A percentile compares a stretch with the other conserved stretches of the same genome.
phyloP scores from a whole-genome alignment of 176 grass and related monocot genomes.

The Phragmites australis region DNA sequence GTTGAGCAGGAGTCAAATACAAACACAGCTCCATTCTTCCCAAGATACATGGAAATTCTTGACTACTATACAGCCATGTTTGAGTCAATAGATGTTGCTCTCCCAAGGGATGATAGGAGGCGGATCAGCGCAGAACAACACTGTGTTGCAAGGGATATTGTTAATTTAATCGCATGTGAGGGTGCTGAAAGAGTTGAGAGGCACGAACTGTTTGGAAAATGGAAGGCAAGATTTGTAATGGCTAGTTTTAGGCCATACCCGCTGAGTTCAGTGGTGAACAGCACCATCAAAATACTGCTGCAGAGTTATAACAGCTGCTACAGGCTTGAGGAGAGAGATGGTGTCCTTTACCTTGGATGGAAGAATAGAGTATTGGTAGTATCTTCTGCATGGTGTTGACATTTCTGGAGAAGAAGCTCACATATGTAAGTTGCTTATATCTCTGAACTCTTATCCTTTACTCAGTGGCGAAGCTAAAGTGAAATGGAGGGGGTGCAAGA shows the following conservation, averaged over 20 bases:
- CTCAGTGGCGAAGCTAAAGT: too few relatives aligned
- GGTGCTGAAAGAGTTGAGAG: conserved; percentile 65
- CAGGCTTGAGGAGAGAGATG: conserved; percentile 50
- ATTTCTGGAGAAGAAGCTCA: conserved; percentile 15
- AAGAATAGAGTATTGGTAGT: conserved; percentile 58
- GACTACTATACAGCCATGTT: conserved; percentile 72
- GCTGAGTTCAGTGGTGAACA: conserved; percentile 53
- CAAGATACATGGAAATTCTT: conserved; percentile 64
- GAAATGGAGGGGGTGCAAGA: too few relatives aligned
- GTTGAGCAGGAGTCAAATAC: conserved; percentile 78
- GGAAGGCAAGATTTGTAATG: conserved; percentile 57
- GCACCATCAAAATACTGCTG: conserved; percentile 47
- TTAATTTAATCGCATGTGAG: conserved; percentile 76
- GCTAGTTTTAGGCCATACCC: conserved; percentile 53
- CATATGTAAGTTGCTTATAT: conserved; percentile 2
- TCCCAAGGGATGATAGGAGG: conserved; percentile 58
- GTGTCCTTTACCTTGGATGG: conserved; percentile 61
- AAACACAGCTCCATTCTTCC: conserved; percentile 72
- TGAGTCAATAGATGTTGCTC: conserved; percentile 66
- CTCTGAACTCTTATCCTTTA: not conserved
- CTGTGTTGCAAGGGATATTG: conserved; percentile 80
- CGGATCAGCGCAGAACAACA: conserved; percentile 71
- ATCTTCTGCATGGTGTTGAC: conserved; percentile 59
- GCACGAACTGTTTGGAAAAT: conserved; percentile 58
- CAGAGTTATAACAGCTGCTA: conserved; percentile 44